Evolutionary conservation across 768 basidiomycete genomes (phyloP).

Genomic region (Lentinula aciculospora): DNA sequence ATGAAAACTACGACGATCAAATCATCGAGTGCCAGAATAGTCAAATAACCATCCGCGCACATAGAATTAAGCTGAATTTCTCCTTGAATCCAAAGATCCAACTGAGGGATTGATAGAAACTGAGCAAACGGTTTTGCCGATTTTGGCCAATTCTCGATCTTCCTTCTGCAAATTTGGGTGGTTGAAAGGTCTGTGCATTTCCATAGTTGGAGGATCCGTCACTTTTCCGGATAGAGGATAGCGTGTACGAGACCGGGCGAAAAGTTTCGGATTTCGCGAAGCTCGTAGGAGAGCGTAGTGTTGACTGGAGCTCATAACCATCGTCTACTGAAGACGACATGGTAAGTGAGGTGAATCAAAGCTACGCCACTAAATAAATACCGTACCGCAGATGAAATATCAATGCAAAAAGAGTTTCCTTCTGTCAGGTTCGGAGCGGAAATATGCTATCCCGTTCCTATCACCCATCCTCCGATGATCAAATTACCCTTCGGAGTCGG

Average conservation of each 20-base stretch:
- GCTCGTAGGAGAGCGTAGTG: background rate
- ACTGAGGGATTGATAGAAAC: constrained; percentile 17
- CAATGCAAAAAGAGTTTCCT: background rate
- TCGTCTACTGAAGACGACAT: background rate
- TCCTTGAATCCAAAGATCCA: constrained; percentile 21
- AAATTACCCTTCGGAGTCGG: background rate
- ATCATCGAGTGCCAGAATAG: background rate
- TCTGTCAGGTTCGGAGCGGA: background rate
- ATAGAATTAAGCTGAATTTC: constrained; percentile 15
- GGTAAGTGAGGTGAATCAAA: background rate
- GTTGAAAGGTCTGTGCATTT: background rate
- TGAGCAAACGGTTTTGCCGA: background rate
- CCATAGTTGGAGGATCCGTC: background rate
- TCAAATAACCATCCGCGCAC: constrained; percentile 14
- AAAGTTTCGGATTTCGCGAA: background rate
- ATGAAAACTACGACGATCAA: constrained; percentile 12
- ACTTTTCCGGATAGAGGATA: background rate
- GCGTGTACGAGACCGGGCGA: background rate
- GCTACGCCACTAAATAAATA: background rate
- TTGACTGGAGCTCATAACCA: background rate
- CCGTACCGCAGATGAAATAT: background rate
- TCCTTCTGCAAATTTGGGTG: background rate
- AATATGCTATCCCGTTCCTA: background rate
- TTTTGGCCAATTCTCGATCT: background rate
- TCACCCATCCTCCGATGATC: background rate